Evolutionary conservation across 768 basidiomycete species (phyloP).

Genomic region (Chiua virens): DNA sequence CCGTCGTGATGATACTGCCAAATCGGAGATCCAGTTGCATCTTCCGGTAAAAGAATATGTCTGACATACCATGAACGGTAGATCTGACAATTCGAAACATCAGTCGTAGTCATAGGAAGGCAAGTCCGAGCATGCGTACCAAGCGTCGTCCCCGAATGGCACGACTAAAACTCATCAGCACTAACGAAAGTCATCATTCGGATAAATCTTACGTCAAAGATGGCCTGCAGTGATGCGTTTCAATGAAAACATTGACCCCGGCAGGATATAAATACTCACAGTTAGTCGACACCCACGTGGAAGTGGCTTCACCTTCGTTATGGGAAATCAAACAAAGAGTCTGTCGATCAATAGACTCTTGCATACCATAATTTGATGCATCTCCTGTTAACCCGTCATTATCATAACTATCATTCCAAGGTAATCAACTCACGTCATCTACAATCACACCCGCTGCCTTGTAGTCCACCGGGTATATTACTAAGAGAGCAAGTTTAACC

Average conservation of each 20-base stretch:
- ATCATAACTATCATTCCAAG: neutral
- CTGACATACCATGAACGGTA: conserved; percentile 29
- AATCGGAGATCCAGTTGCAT: neutral
- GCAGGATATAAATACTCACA: conserved; percentile 22
- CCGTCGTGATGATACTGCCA: conserved; percentile 61
- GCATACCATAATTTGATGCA: conserved; percentile 44
- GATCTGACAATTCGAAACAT: conserved; percentile 10
- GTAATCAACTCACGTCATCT: conserved; percentile 58
- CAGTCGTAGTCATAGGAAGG: neutral
- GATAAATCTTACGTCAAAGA: conserved; percentile 46
- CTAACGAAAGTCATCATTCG: neutral
- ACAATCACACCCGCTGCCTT: conserved; percentile 73
- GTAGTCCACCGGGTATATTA: conserved; percentile 90
- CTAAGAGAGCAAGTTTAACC: conserved; percentile 32
- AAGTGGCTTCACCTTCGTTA: conserved; percentile 46
- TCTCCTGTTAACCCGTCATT: conserved; percentile 25
- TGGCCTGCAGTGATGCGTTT: conserved; percentile 24
- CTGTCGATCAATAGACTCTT: neutral
- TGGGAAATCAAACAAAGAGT: neutral
- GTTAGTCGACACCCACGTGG: conserved; percentile 71
- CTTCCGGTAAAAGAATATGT: neutral
- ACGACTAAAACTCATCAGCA: conserved; percentile 32
- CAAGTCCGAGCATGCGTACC: conserved; percentile 23
- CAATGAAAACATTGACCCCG: neutral
- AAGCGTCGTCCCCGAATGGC: conserved; percentile 51